Evolutionary conservation across 139 green algal species (phyloP), one percentile per base, ranked within the genome.

Genomic region (Coelastrella sp.): DNA sequence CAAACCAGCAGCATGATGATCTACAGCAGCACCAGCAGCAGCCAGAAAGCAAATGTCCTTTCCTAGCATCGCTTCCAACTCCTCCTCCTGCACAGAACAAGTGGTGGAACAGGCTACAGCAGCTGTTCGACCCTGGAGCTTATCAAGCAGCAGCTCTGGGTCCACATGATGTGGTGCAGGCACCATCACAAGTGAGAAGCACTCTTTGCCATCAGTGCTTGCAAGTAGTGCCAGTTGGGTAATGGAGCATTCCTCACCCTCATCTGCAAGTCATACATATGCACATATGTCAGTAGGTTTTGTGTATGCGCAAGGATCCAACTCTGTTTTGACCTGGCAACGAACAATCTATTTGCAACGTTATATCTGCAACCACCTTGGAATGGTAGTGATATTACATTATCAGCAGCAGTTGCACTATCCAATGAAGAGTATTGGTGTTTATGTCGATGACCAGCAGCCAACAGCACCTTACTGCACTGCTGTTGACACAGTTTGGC

Each of bases 31-130:
- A 38, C 2, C 73, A 79, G 71, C 43, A 79, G 71, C 25, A 79
- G 27, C 9, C 71, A 51, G 73, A 37, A 15, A 32, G 73, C 48
- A 67, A 67, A 27, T 84, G 77, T 27, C 77, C 77, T 15, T 84
- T 84, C 59, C 77, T 84, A 4, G 57, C 77, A 19, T 45, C 53
- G 1, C 77, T 72, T 8, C 77, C 77, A 17, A 15, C 59, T 6
- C 77, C 77, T 17, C 75, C 77, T 11, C 53, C 38, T 32, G 37
- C 77, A 8, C 59, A 69, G 35, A 50, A 57, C 30, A 13, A 57
- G n/a, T 84, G 37, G 37, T 84, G 35, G 32, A 32, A 30, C n/a
- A 27, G 77, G n/a, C 59, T 84, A 25, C 59, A 84, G 57, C 77
- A 84, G 53, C 37, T 84, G 37, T 73, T 72, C 51, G 57, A 38